Conservation (phyloP, 495 filamentous ascomycete genomes). For the Aspergillus biplanus region DNA sequence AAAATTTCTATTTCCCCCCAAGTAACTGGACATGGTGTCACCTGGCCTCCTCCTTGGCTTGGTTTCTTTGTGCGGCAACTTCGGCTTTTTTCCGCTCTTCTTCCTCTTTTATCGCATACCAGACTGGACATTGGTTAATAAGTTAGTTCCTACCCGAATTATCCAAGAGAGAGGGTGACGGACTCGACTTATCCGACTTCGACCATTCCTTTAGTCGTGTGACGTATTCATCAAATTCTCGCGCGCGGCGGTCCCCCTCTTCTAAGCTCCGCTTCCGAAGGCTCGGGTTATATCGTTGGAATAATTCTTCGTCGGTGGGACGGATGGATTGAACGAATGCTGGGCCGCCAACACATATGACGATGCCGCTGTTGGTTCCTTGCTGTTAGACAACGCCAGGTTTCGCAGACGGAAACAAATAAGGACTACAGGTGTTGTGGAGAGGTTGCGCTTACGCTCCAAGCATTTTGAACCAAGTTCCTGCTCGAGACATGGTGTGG, state of each 20-base stretch:
- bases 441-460: slow-evolving; percentile 44
- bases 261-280: slow-evolving; percentile 82
- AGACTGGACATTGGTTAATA: slow-evolving; percentile 55
- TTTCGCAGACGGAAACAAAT: no score
- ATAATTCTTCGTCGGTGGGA: slow-evolving; percentile 89
- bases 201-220: slow-evolving; percentile 81
- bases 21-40: slow-evolving; percentile 54
- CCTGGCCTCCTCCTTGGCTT: slow-evolving; percentile 54
- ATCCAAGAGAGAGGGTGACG: slow-evolving; percentile 18
- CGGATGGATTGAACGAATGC: slow-evolving; percentile 78
- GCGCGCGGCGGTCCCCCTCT: slow-evolving; percentile 67
- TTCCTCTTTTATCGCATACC: slow-evolving; percentile 71
- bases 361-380: slow-evolving; percentile 57
- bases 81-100: slow-evolving; percentile 50
- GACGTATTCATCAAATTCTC: slow-evolving; percentile 91
- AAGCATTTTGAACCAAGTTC: slow-evolving; percentile 59
- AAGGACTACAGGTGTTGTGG: not conserved
- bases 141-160: not conserved
- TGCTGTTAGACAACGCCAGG: no score
- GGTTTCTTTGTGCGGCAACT: slow-evolving; percentile 50
- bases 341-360: slow-evolving; percentile 79
- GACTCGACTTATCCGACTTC: slow-evolving; percentile 87
- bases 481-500: slow-evolving; percentile 52
- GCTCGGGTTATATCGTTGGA: slow-evolving; percentile 92
- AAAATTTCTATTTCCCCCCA: slow-evolving; percentile 38